These are phyloP conservation scores for Guyanaporus albipodus DNA, from an alignment of 768 basidiomycete species.

Conservation along the genomic window DNA sequence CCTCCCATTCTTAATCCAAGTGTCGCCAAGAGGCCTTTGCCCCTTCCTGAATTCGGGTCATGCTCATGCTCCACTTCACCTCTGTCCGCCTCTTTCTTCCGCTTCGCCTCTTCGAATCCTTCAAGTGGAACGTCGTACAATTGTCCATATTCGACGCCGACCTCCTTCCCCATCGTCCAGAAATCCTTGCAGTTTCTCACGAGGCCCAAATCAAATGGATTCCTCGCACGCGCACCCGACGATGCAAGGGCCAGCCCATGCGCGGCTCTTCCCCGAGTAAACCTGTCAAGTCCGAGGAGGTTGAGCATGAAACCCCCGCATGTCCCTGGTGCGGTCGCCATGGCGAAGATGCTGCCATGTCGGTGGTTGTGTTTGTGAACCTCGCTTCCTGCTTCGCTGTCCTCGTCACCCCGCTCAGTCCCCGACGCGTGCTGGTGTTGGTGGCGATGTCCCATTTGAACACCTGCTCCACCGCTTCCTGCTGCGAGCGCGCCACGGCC, in stretches of 20 bases:
- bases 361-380: slow-evolving; percentile 44
- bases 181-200: slow-evolving; percentile 87
- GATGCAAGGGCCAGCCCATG: slow-evolving; percentile 75
- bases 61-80: slow-evolving; percentile 41
- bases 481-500: slow-evolving; percentile 73
- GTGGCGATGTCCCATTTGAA: slow-evolving; percentile 81
- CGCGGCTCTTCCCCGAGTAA: slow-evolving; percentile 86
- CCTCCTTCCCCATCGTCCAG: slow-evolving; percentile 80
- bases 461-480: slow-evolving; percentile 47
- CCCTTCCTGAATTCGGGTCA: slow-evolving; percentile 38
- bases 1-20: slow-evolving; percentile 36
- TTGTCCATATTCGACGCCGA: slow-evolving; percentile 87
- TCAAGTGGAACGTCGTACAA: slow-evolving; percentile 87
- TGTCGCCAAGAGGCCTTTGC: slow-evolving; percentile 37
- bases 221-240: slow-evolving; percentile 55
- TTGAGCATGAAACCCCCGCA: slow-evolving; percentile 72
- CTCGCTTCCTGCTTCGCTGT: slow-evolving; percentile 32
- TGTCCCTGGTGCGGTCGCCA: slow-evolving; percentile 30
- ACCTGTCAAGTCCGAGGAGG: slow-evolving; percentile 89
- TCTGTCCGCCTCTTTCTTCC: slow-evolving; percentile 49
- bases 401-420: slow-evolving; percentile 48
- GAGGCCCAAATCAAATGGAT: slow-evolving; percentile 89
- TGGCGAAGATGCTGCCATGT: slow-evolving; percentile 36
- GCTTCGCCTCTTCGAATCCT: slow-evolving; percentile 76
- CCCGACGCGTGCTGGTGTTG: slow-evolving; percentile 21